Evolutionary conservation across 441 rosid genomes (phyloP), one percentile per base, ranked within the genome.

Genomic region (Populus hybrid): DNA sequence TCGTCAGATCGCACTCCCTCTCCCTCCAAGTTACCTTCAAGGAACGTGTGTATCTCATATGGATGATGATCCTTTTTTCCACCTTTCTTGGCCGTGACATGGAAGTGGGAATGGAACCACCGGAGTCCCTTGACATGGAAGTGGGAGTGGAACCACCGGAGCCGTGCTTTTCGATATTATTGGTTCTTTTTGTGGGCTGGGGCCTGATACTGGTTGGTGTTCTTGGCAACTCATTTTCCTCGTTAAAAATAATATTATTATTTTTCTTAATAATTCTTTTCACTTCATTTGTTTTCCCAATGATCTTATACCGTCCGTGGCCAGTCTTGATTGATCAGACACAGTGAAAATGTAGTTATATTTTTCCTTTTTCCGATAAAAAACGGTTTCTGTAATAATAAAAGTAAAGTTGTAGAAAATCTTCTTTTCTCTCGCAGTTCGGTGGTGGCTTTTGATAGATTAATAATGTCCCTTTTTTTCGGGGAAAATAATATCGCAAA

Each of bases 21-120:
- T 30, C 32, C 32, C 32, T 42, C 12, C 24, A 8, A 38, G 23
- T 35, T 79, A 64, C 74, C 83, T 87, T 78, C 86, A 46, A 50
- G 82, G 90, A 82, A 77, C 74, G 74, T 40, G 65, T 66, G 28
- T 3, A 30, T 5, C 12, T 20, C 0, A 14, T 6, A 30, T 10
- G 24, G 21, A 5, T 30, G 32, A 30, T 3, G 32, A 30, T 3
- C 32, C 64, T 65, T 16, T 70, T 40, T 3, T 5, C 16, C 6
- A 3, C 63, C 38, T 23, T 10, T 30, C 32, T 30, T 30, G 32
- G 32, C 32, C 32, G 6, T 35, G 38, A 35, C 6, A 21, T 36
- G 23, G 8, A 40, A 40, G 40, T 66, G 38, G 38, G 38, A 35
- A 1, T 35, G 40, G 40, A 36, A 36, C 40, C 40, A 36, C 40